A percentile compares a stretch with the other conserved stretches of the same genome.
Evolutionary conservation across 2,329 filamentous ascomycete species (phyloP).

Genomic region (Neonectria magnoliae): DNA sequence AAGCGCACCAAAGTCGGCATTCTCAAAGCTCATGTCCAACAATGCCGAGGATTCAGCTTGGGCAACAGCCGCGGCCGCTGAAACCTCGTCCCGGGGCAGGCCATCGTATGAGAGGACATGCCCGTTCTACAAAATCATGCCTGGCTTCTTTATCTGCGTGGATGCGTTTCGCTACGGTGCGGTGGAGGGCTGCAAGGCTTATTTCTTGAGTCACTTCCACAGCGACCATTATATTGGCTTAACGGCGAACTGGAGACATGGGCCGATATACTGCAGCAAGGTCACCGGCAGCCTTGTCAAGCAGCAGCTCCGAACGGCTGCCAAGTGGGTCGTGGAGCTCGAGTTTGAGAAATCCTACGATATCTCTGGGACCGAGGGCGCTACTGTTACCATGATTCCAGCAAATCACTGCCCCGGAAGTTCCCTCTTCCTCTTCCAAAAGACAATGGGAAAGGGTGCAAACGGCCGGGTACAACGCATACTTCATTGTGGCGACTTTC

Average conservation of each 20-base stretch:
- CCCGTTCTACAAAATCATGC: conserved; percentile 98
- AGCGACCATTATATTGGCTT: conserved; percentile 97
- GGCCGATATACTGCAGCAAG: conserved; percentile 95
- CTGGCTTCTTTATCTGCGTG: conserved; percentile 90
- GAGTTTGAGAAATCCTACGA: conserved; percentile 85
- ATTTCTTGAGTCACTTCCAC: conserved; percentile 98
- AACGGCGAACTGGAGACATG: conserved; percentile 88
- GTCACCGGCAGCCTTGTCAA: conserved; percentile 91
- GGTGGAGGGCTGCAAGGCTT: conserved; percentile 90
- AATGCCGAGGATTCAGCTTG: conserved; percentile 92
- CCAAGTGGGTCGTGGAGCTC: conserved; percentile 84
- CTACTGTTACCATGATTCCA: conserved; percentile 90
- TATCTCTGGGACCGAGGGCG: conserved; percentile 83
- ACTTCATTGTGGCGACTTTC: conserved; percentile 94
- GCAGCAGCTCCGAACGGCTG: conserved; percentile 85
- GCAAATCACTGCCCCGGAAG: conserved; percentile 98
- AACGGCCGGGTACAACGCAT: conserved; percentile 77
- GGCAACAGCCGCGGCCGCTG: conserved; percentile 84
- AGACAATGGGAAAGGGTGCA: conserved; percentile 69
- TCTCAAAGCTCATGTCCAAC: conserved; percentile 90
- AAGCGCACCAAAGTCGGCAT: conserved; percentile 72
- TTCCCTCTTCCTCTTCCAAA: conserved; percentile 93
- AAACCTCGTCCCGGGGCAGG: conserved; percentile 81
- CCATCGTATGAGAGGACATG: conserved; percentile 90
- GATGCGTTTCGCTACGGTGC: conserved; percentile 97